Evolutionary conservation across 2,329 filamentous ascomycete species (phyloP), one percentile per base, ranked within the genome.

Genomic region (Claviceps quebecensis): DNA sequence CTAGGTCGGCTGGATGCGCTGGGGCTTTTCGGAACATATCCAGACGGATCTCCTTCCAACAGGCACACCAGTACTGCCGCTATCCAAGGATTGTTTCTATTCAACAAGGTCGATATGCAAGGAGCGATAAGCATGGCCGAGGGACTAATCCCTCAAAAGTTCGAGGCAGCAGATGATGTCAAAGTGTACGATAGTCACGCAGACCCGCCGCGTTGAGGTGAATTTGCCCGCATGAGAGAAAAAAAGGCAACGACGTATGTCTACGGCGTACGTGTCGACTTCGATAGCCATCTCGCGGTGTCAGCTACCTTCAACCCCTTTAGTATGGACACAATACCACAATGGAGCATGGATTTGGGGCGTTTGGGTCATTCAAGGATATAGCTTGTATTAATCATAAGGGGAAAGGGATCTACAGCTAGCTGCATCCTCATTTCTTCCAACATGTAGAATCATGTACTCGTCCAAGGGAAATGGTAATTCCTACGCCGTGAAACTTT

Each of bases 21-120:
- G 16, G 84, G 84, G 0, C 67, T 96, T 26, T 79, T 94, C 50
- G 77, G 80, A 17, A 73, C 77, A 49, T 73, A 71, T 22, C 62
- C 70, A 26, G 75, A 75, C 19, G 68, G 69, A 3, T 69, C 71
- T 52, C 63, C 70, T 2, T 73, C 69, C 4, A 67, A 70, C 41
- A 72, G 72, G 46, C 71, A 71, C 53, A 86, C 88, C 16, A 97
- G 90, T 64, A 90, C 91, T 4, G 93, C 93, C 29, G 88, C 89
- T 22, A 81, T 98, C 34, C 93, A 98, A 67, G 93, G 93, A 0
- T 69, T 98, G 45, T 98, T 98, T 67, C 67, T 97, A 65, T 95
- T 94, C 66, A 94, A 97, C 69, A 98, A 98, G 70, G 86, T 84
- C 56, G 78, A 95, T 59, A 86, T 90, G 73, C 76, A 89, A 57